Base-by-base conservation (phyloP, 2,329 filamentous ascomycete genomes). In the Lecanicillium sp. region DNA sequence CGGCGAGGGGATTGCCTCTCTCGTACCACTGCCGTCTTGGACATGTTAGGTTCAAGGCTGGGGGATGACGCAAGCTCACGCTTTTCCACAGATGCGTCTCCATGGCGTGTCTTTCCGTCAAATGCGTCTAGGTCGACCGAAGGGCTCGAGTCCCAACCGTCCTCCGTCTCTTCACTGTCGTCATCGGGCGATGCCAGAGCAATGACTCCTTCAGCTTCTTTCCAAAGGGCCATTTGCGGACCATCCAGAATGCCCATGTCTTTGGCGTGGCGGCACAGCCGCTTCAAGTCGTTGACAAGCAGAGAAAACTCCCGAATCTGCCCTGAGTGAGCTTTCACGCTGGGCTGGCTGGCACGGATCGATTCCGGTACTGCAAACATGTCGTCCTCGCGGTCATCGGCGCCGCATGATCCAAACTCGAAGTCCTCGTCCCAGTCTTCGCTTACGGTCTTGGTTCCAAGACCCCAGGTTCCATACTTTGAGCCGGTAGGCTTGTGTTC, bases 381-480 rank as follows among this genome's bases (percentile, higher is more conserved):
- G 41, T 55, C 51, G 4, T 57, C 58, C 18, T 58, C 56, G 19
- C 55, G 58, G 25, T 59, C 60, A 28, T 58, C 56, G n/a, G 59
- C 58, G 4, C 45, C 56, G 22, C 69, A 56, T 18, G 64, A 66
- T 8, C 72, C 72, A 54, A 90, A 89, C 44, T 90, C 84, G 50
- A 94, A 92, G 56, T 94, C 87, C 46, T 89, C 84, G 50, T 90
- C 87, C 87, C 87, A 94, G 53, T 92, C 86, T 56, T 94, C 87
- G 44, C 82, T 89, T 10, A 81, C 80, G 13, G 77, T 82, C 58
- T 89, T 89, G 45, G 77, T 81, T n/a, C 82, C 79, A 30, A 87
- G 64, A 3, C 84, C 84, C 85, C 85, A 90, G 1, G 85, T 89
- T 31, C 85, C 83, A 53, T 87, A 90, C 51, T 88, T 89, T 38